Percentiles rank a stretch among this genome's conserved stretches.
Evolutionary conservation across 192 early-diverging fungal genomes (phyloP).

Genomic region (Hyaloraphidium curvatum): DNA sequence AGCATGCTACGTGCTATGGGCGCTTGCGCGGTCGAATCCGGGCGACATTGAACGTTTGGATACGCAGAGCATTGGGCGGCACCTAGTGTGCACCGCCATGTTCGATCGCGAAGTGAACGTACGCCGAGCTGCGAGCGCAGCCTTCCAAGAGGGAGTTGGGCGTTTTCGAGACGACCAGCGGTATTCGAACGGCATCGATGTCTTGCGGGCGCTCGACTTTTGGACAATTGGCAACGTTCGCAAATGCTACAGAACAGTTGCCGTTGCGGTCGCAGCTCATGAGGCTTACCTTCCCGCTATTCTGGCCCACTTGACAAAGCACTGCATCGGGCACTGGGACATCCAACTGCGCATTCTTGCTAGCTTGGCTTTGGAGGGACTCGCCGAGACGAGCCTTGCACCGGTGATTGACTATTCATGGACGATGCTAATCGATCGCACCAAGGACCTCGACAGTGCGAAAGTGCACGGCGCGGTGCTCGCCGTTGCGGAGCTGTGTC

Average conservation of each 20-base stretch:
- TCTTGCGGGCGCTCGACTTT: conserved; percentile 78
- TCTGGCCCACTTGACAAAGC: conserved; percentile 42
- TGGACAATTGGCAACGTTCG: conserved; percentile 69
- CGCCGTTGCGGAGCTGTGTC: no score
- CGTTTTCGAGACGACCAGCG: no score
- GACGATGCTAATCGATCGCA: no score
- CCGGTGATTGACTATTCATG: no score
- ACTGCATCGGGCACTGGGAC: conserved; percentile 75
- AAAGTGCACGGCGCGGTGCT: no score
- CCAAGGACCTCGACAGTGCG: no score
- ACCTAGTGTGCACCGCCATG: conserved; percentile 52
- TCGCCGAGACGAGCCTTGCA: no score
- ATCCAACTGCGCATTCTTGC: conserved; percentile 52
- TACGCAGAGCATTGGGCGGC: conserved; percentile 41
- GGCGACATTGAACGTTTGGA: conserved; percentile 40
- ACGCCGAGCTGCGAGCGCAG: conserved; percentile 82
- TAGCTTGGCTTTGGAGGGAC: conserved; percentile 40
- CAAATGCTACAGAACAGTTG: conserved; percentile 49
- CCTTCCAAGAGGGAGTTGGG: conserved; percentile 95
- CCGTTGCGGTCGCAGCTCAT: conserved; percentile 48
- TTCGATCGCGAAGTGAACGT: conserved; percentile 89
- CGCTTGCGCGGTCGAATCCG: conserved; percentile 78
- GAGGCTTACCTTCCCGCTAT: conserved; percentile 51
- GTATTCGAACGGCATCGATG: conserved; percentile 83
- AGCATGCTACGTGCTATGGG: conserved; percentile 93